phyloP scores from a whole-genome alignment of 2,329 filamentous ascomycete genomes.

The Stagonosporopsis vannaccii region DNA sequence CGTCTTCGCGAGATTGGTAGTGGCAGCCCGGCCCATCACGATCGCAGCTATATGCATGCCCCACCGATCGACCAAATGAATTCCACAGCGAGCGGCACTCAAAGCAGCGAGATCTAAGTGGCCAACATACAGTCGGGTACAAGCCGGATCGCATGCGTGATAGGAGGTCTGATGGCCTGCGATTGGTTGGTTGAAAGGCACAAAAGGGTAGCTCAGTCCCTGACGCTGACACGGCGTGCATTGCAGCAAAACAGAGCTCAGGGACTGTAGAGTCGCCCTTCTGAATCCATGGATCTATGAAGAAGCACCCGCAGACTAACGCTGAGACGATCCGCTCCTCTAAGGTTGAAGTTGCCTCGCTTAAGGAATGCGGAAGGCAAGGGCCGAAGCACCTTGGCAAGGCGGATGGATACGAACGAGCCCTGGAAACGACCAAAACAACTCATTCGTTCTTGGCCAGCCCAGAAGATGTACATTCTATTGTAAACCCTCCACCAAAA shows the following conservation, averaged over 20 bases:
- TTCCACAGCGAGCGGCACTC: neutral
- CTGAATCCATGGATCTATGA: no score
- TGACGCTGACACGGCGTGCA: no score
- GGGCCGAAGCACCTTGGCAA: neutral
- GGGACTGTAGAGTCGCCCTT: no score
- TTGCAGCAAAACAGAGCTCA: no score
- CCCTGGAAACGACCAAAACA: neutral
- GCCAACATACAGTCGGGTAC: neutral
- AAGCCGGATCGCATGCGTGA: neutral
- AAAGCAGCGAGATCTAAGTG: neutral
- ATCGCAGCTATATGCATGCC: neutral
- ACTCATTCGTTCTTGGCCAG: no score
- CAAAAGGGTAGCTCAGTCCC: no score
- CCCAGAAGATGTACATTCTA: no score
- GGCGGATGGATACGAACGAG: neutral
- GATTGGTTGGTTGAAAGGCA: no score
- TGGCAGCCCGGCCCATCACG: neutral
- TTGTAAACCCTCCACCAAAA: no score
- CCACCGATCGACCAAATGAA: neutral
- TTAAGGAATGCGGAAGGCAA: constrained; percentile 3
- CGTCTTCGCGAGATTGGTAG: neutral
- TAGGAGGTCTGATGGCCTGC: neutral
- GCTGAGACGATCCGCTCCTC: no score
- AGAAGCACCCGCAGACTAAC: no score
- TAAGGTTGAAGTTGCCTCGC: constrained; percentile 7